phyloP scores from a whole-genome alignment of 345 rosid species.

The rapeseed (Brassica napus) region Da-Ae NC_063436.1:13117501-13118000 shows the following conservation, averaged over 20 bases:
- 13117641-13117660: neutral
- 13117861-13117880: constrained; percentile 1
- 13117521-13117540: constrained; percentile 67
- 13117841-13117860: constrained; percentile 1
- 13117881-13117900: constrained; percentile 40
- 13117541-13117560: constrained; percentile 89
- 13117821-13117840: constrained; percentile 11
- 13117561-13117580: constrained; percentile 68
- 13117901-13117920: constrained; percentile 38
- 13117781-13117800: constrained; percentile 22
- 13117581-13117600: constrained; percentile 40
- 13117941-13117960: constrained; percentile 33
- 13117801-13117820: constrained; percentile 9
- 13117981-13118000: constrained; percentile 29
- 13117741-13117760: constrained; percentile 47
- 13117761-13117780: constrained; percentile 52
- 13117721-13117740: constrained; percentile 63
- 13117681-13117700: constrained; percentile 3
- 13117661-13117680: constrained; percentile 24
- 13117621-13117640: neutral
- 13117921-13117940: constrained; percentile 32
- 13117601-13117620: constrained; percentile 27
- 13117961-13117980: constrained; percentile 11
- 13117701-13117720: constrained; percentile 46
- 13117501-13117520: constrained; percentile 92